These are phyloP conservation scores for Skeletonema costatum DNA, from an alignment of 108 stramenopile genomes.

Conservation along the genomic window DNA sequence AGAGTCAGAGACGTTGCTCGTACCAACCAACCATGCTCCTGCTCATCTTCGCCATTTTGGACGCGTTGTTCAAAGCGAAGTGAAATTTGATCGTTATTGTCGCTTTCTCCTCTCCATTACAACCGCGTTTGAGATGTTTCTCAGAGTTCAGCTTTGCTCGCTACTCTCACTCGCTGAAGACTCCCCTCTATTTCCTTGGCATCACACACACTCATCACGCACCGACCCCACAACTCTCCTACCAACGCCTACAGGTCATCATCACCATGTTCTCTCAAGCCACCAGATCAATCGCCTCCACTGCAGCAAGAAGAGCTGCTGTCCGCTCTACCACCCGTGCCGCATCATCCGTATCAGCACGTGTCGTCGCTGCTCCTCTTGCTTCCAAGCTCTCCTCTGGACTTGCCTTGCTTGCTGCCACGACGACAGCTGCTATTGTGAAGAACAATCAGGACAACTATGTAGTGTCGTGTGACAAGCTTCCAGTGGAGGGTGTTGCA, in stretches of 20 bases:
- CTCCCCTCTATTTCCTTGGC: too few species aligned
- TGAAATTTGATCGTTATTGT: too few species aligned
- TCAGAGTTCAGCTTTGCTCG: too few species aligned
- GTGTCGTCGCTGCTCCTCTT: conserved; percentile 20
- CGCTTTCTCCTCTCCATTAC: too few species aligned
- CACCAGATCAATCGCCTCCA: not conserved
- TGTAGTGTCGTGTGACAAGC: conserved; percentile 37
- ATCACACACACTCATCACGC: not conserved
- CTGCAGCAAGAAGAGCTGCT: not conserved
- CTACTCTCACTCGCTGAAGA: too few species aligned
- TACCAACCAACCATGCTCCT: too few species aligned
- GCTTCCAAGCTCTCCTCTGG: conserved; percentile 19
- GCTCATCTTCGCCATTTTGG: too few species aligned
- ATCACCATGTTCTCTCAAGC: conserved; percentile 4
- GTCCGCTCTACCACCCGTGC: not conserved
- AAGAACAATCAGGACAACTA: conserved; percentile 14
- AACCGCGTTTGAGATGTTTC: too few species aligned
- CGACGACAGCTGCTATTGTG: conserved; percentile 14
- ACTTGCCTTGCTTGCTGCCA: conserved; percentile 10
- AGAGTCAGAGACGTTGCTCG: too few species aligned
- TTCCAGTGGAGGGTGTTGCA: conserved; percentile 72
- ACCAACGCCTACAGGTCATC: not conserved
- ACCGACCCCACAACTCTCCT: not conserved
- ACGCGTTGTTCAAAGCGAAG: too few species aligned
- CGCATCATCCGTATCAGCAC: conserved; percentile 14